Evolutionary conservation across 2,329 filamentous ascomycete genomes (phyloP).

Genomic region (Exophiala bonariae): DNA sequence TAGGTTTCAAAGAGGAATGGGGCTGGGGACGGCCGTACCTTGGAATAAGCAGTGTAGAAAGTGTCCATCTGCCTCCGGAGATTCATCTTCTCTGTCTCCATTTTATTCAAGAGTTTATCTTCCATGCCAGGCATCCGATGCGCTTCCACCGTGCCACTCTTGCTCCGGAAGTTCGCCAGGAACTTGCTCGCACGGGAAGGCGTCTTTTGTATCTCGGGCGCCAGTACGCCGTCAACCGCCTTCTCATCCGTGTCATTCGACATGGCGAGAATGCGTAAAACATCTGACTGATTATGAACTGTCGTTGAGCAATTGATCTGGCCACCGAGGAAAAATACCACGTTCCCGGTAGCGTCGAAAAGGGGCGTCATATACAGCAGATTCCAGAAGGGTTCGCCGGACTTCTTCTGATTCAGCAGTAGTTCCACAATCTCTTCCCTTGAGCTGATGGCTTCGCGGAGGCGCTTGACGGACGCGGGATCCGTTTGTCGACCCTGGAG

Average conservation of each 20-base stretch:
- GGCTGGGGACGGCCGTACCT: conserved; percentile 30
- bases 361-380: conserved; percentile 57
- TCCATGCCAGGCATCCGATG: conserved; percentile 43
- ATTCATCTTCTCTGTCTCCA: conserved; percentile 33
- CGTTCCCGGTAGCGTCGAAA: conserved; percentile 47
- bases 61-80: conserved; percentile 40
- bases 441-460: conserved; percentile 44
- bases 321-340: conserved; percentile 56
- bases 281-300: conserved; percentile 51
- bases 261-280: conserved; percentile 50
- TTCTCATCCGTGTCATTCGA: conserved; percentile 28
- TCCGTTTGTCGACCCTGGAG: conserved; percentile 53
- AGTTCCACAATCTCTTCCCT: conserved; percentile 51
- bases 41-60: conserved; percentile 48
- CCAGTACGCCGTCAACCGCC: not conserved
- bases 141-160: not conserved
- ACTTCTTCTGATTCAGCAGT: conserved; percentile 53
- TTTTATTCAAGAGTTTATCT: conserved; percentile 36
- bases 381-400: conserved; percentile 58
- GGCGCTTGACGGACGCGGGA: conserved; percentile 39
- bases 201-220: conserved; percentile 24
- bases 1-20: too few relatives aligned
- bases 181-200: conserved; percentile 31
- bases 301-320: conserved; percentile 60
- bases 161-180: conserved; percentile 37